Conservation (phyloP, 768 basidiomycete species). For the Leccinum boreale region DNA sequence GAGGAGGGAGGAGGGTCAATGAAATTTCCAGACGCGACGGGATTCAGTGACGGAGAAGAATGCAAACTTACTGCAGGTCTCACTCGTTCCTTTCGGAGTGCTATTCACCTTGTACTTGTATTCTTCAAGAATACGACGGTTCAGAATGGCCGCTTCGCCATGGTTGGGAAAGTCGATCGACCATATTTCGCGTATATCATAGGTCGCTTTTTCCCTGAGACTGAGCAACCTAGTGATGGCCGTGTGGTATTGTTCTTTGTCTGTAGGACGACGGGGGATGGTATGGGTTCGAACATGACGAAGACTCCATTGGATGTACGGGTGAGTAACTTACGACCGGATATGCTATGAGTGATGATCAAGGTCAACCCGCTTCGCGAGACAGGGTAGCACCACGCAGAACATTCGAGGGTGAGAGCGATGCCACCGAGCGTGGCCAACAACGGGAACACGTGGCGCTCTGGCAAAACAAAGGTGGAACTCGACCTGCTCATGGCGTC, state of each 20-base stretch:
- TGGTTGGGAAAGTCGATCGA: conserved; percentile 36
- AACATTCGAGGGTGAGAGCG: conserved; percentile 15
- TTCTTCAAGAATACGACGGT: conserved; percentile 25
- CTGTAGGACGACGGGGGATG: conserved; percentile 4
- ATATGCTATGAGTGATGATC: conserved; percentile 26
- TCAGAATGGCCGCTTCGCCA: conserved; percentile 33
- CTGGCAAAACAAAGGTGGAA: conserved; percentile 3
- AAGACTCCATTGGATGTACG: background rate
- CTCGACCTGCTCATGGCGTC: background rate
- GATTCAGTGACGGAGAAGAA: background rate
- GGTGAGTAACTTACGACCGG: conserved; percentile 21
- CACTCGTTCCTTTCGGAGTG: background rate
- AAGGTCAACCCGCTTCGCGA: conserved; percentile 24
- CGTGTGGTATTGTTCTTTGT: conserved; percentile 29
- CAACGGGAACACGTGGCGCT: conserved; percentile 19
- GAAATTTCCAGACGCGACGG: no score
- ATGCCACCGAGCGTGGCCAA: conserved; percentile 15
- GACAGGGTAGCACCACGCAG: conserved; percentile 26
- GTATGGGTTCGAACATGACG: background rate
- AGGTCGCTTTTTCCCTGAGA: conserved; percentile 8
- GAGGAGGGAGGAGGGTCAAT: background rate
- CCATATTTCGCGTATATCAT: conserved; percentile 32
- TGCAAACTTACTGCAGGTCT: conserved; percentile 21
- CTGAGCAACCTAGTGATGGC: conserved; percentile 18
- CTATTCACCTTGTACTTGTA: conserved; percentile 23